Conservation (phyloP, 2,329 filamentous ascomycete species). For the Fusarium sp. region DNA sequence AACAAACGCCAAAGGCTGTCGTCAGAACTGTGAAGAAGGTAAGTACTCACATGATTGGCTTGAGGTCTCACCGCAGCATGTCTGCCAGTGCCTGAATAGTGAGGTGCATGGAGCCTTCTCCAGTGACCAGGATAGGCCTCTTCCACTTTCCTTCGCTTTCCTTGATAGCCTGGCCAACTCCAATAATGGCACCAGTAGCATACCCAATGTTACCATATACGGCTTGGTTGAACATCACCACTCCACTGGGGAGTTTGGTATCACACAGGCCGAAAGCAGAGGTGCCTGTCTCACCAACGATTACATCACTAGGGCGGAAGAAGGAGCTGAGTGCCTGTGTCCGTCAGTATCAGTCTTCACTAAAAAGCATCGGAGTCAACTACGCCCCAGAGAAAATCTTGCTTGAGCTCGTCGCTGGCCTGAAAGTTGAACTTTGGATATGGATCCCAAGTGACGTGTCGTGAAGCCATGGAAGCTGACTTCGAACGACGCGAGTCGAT, state of each 20-base stretch:
- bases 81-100: neutral
- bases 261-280: neutral
- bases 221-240: constrained; percentile 1
- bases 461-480: neutral
- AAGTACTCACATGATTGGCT: neutral
- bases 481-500: neutral
- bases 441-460: neutral
- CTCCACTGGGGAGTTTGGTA: neutral
- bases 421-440: neutral
- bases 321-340: neutral
- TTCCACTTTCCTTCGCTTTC: neutral
- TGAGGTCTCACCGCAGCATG: neutral
- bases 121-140: neutral
- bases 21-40: neutral
- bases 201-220: neutral
- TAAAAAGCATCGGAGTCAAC: neutral
- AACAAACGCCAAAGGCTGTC: neutral
- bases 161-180: neutral
- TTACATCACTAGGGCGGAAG: neutral
- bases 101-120: neutral
- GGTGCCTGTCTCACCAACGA: neutral
- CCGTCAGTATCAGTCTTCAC: neutral
- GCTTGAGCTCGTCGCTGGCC: neutral
- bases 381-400: neutral
- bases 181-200: neutral